Conservation (phyloP, 331 rosid species). For the Malus hybrid region DNA sequence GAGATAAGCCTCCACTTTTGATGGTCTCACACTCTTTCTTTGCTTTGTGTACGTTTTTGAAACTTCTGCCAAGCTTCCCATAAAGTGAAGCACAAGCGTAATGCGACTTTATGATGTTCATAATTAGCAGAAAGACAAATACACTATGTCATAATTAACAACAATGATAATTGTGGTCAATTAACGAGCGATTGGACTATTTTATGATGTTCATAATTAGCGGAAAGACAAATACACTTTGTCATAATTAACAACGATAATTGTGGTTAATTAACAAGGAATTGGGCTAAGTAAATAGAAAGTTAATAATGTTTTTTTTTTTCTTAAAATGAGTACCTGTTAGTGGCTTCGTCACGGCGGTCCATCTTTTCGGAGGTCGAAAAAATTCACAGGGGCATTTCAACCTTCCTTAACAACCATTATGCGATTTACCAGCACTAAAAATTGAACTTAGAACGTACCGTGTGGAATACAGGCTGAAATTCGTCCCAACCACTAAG, state of each 20-base stretch:
- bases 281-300: no score
- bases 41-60: neutral
- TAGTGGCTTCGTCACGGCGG: fast-evolving
- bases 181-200: neutral
- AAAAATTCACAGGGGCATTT: fast-evolving
- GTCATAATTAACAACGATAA: neutral
- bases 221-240: neutral
- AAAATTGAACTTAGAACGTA: no score
- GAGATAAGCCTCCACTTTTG: no score
- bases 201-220: neutral
- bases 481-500: no score
- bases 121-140: neutral
- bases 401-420: no score
- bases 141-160: neutral
- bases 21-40: neutral
- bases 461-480: fast-evolving
- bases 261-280: neutral
- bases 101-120: neutral
- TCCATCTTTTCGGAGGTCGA: fast-evolving
- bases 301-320: no score
- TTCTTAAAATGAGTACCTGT: no score
- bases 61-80: neutral
- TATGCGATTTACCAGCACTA: no score
- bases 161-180: neutral
- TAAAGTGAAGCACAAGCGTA: conserved; percentile 3